Evolutionary conservation across 1,284 basidiomycete genomes (phyloP).

Genomic region (Anthracocystis panici-leucophaei): DNA sequence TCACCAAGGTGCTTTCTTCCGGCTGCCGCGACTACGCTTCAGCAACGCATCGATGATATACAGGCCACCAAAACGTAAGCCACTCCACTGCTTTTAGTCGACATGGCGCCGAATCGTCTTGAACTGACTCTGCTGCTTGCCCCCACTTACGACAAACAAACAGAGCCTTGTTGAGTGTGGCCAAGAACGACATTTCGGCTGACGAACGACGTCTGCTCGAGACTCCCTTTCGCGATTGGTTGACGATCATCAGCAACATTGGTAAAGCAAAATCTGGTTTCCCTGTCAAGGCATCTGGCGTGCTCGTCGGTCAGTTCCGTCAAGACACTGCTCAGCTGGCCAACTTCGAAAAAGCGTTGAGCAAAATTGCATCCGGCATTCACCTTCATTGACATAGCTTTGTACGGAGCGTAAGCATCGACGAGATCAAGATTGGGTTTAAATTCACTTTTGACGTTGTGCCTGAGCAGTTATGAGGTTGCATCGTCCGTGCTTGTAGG

Average conservation of each 20-base stretch:
- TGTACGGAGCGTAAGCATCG: too few species aligned
- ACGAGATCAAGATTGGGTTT: too few species aligned
- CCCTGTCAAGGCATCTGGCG: neutral
- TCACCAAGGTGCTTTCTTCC: neutral
- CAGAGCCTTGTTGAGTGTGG: neutral
- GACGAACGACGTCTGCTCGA: neutral
- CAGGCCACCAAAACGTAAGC: neutral
- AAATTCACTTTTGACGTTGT: too few species aligned
- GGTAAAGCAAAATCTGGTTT: neutral
- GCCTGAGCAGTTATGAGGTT: too few species aligned
- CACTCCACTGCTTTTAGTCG: too few species aligned
- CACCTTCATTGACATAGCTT: too few species aligned
- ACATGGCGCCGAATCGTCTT: neutral
- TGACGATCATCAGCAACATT: neutral
- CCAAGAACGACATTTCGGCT: neutral
- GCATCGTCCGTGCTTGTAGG: too few species aligned
- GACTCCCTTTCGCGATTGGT: neutral
- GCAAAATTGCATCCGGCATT: too few species aligned
- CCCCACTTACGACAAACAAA: neutral
- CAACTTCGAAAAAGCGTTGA: neutral
- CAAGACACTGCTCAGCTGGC: neutral
- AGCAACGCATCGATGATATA: neutral
- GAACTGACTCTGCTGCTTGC: too few species aligned
- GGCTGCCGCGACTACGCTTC: neutral
- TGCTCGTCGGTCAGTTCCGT: neutral